phyloP scores from a whole-genome alignment of 768 basidiomycete genomes.

The Amanita exitialis region DNA sequence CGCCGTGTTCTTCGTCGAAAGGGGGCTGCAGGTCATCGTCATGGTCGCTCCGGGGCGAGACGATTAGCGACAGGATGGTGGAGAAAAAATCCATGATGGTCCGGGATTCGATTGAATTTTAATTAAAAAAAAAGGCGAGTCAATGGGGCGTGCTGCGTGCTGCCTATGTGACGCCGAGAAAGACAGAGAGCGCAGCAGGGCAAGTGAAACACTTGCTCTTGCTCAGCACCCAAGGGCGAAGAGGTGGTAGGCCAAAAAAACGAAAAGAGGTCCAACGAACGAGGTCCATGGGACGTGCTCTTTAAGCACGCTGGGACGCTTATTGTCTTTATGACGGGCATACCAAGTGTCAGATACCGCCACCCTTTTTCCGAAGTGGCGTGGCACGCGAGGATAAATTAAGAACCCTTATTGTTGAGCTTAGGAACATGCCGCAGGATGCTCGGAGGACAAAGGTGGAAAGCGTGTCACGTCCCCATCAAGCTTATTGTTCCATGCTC shows the following conservation, averaged over 20 bases:
- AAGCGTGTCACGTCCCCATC: too few species aligned
- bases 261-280: not conserved
- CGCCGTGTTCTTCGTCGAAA: not conserved
- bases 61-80: not conserved
- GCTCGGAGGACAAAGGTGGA: not conserved
- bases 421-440: not conserved
- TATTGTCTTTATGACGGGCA: not conserved
- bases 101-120: not conserved
- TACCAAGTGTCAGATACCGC: not conserved
- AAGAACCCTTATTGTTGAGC: not conserved
- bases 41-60: not conserved
- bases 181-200: not conserved
- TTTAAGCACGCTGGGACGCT: not conserved
- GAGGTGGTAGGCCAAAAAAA: not conserved
- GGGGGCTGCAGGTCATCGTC: not conserved
- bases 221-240: not conserved
- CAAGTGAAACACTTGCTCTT: not conserved
- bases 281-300: not conserved
- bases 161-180: not conserved
- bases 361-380: not conserved
- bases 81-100: not conserved
- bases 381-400: not conserved
- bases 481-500: too few species aligned
- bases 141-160: not conserved
- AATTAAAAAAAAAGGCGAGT: not conserved